Percentiles rank a stretch among this genome's conserved stretches.
These are phyloP conservation scores for Artemisia tridentata DNA, from an alignment of 129 eudicot genomes.

Conservation along the genomic window DNA sequence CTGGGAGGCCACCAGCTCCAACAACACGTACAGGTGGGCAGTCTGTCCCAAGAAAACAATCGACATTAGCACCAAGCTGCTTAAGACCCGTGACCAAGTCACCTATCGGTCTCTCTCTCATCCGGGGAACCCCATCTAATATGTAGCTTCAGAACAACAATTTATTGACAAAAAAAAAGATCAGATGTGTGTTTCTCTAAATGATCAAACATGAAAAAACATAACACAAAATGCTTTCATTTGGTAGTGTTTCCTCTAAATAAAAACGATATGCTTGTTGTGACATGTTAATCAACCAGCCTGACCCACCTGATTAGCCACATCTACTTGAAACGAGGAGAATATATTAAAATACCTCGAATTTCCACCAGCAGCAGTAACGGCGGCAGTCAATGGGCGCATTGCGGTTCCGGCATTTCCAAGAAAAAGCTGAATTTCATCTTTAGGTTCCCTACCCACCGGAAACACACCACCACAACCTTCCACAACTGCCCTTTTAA, in stretches of 20 bases:
- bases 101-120: conserved; percentile 99
- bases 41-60: conserved; percentile 89
- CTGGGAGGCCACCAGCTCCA: conserved; percentile 95
- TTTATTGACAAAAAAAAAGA: not conserved
- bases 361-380: conserved; percentile 93
- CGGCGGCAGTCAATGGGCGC: conserved; percentile 98
- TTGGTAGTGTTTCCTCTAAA: not conserved
- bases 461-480: conserved; percentile 95
- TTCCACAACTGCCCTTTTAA: conserved; percentile 73
- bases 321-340: not conserved
- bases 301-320: not conserved
- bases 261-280: not conserved
- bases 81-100: conserved; percentile 89
- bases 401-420: conserved; percentile 99
- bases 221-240: conserved; percentile 3
- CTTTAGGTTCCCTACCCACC: conserved; percentile 64
- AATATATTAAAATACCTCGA: conserved; percentile 50
- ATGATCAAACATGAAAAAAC: not conserved
- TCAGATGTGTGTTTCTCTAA: not conserved
- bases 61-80: conserved; percentile 97
- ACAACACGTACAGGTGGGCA: conserved; percentile 93
- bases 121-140: conserved; percentile 95
- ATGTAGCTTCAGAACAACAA: conserved; percentile 53
- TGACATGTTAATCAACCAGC: not conserved
- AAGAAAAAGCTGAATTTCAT: conserved; percentile 83